These are phyloP conservation scores for Rhexocercosporidium sp. DNA, from an alignment of 2,329 filamentous ascomycete genomes.

Conservation along the genomic window DNA sequence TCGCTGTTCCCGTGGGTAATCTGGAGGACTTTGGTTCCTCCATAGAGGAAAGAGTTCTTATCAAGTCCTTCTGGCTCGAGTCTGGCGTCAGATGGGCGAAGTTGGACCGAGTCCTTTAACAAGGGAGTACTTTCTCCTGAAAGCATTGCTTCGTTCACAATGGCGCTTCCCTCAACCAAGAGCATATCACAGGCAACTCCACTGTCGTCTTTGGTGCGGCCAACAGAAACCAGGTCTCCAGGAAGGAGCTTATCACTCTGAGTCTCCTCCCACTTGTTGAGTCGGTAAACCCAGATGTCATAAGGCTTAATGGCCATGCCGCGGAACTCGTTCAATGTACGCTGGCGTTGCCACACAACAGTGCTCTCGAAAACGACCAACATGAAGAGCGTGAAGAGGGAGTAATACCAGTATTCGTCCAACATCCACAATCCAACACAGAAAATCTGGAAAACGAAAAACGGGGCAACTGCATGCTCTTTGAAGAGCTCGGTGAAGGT, in stretches of 20 bases:
- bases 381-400: slow-evolving; percentile 98
- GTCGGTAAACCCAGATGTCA: slow-evolving; percentile 87
- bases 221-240: slow-evolving; percentile 90
- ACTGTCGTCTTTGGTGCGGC: slow-evolving; percentile 93
- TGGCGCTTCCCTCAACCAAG: slow-evolving; percentile 90
- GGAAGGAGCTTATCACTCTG: slow-evolving; percentile 91
- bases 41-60: slow-evolving; percentile 96
- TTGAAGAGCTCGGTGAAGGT: slow-evolving; percentile 96
- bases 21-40: slow-evolving; percentile 96
- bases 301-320: slow-evolving; percentile 99
- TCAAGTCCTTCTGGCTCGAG: slow-evolving; percentile 91
- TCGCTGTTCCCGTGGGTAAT: slow-evolving; percentile 85
- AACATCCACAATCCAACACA: slow-evolving; percentile 98
- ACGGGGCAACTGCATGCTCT: slow-evolving; percentile 97
- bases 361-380: slow-evolving; percentile 97
- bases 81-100: slow-evolving; percentile 79
- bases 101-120: slow-evolving; percentile 92
- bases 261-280: slow-evolving; percentile 86
- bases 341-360: slow-evolving; percentile 97
- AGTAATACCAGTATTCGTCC: slow-evolving; percentile 99
- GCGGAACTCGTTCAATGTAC: slow-evolving; percentile 93
- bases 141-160: slow-evolving; percentile 99
- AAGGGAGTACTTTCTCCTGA: slow-evolving; percentile 97
- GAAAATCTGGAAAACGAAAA: slow-evolving; percentile 99
- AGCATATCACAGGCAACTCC: slow-evolving; percentile 98